phyloP scores from a whole-genome alignment of 495 filamentous ascomycete species.

The Tuber umbilicatum region DNA sequence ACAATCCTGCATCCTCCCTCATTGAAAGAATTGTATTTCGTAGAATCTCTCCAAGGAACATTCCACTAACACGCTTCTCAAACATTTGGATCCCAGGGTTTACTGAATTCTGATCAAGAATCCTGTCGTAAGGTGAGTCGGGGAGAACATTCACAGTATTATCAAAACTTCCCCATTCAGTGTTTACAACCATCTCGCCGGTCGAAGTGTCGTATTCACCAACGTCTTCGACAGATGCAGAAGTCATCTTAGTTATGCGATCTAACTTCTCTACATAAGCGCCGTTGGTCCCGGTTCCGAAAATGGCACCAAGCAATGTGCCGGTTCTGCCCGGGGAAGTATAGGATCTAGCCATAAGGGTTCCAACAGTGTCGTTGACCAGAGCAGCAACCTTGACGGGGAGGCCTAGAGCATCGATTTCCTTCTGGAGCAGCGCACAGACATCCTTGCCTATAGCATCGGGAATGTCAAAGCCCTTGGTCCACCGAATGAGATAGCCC shows the following conservation, averaged over 20 bases:
- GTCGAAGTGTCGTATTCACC: conserved; percentile 72
- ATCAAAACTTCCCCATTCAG: conserved; percentile 97
- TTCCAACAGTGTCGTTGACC: conserved; percentile 96
- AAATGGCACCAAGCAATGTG: conserved; percentile 85
- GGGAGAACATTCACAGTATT: conserved; percentile 83
- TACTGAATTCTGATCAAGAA: conserved; percentile 68
- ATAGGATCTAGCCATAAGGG: conserved; percentile 94
- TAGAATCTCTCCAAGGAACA: conserved; percentile 95
- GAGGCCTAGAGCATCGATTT: conserved; percentile 78
- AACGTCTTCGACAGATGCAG: conserved; percentile 23
- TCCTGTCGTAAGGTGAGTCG: conserved; percentile 72
- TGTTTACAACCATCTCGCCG: conserved; percentile 94
- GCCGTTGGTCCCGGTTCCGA: conserved; percentile 91
- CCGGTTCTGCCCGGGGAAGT: conserved; percentile 81
- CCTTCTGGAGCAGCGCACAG: conserved; percentile 78
- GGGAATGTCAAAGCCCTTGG: conserved; percentile 92
- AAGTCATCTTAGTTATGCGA: conserved; percentile 60
- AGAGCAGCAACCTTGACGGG: conserved; percentile 89
- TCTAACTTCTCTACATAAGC: conserved; percentile 76
- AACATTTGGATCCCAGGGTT: conserved; percentile 99
- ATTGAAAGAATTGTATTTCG: conserved; percentile 65
- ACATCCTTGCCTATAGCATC: conserved; percentile 93
- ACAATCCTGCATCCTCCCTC: conserved; percentile 30
- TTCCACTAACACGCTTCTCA: conserved; percentile 94
- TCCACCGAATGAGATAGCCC: conserved; percentile 89